These are phyloP conservation scores for Kwoniella botswanensis DNA, from an alignment of 768 basidiomycete species.

Conservation along the genomic window DNA sequence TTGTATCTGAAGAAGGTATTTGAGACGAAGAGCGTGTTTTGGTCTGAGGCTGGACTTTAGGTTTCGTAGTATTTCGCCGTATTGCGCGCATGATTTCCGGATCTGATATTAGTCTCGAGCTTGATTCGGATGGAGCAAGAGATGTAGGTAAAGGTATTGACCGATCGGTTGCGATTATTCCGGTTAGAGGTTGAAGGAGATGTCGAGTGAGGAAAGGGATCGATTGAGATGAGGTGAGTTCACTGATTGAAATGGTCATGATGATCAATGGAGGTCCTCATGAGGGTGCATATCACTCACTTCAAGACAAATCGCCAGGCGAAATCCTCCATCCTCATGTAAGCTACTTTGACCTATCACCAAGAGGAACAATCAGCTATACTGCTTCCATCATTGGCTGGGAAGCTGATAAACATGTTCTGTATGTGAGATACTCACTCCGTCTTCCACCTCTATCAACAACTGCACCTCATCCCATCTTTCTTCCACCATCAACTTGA, in stretches of 20 bases:
- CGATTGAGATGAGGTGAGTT: background rate
- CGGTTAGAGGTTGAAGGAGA: slow-evolving; percentile 19
- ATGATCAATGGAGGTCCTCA: background rate
- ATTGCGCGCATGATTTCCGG: slow-evolving; percentile 16
- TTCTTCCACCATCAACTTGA: slow-evolving; percentile 29
- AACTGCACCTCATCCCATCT: slow-evolving; percentile 34
- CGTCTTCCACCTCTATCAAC: slow-evolving; percentile 29
- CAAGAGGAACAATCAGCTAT: too few relatives aligned
- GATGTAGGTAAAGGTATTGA: slow-evolving; percentile 12
- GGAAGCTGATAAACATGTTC: background rate
- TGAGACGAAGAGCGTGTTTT: background rate
- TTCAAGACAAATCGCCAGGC: slow-evolving; percentile 40
- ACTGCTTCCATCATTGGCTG: too few relatives aligned
- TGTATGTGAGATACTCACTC: slow-evolving; percentile 26
- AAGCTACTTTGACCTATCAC: background rate
- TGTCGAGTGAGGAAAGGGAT: slow-evolving; percentile 24
- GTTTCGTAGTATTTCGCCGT: slow-evolving; percentile 1
- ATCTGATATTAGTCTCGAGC: slow-evolving; percentile 17
- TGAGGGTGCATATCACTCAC: slow-evolving; percentile 10
- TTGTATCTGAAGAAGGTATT: background rate
- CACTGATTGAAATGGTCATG: background rate
- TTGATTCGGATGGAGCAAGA: slow-evolving; percentile 2
- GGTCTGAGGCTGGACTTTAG: background rate
- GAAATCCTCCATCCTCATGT: slow-evolving; percentile 24
- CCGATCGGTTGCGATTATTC: slow-evolving; percentile 20